These are phyloP conservation scores for Begonia masoniana DNA, from an alignment of 306 rosid species.

Conservation along the genomic window DNA sequence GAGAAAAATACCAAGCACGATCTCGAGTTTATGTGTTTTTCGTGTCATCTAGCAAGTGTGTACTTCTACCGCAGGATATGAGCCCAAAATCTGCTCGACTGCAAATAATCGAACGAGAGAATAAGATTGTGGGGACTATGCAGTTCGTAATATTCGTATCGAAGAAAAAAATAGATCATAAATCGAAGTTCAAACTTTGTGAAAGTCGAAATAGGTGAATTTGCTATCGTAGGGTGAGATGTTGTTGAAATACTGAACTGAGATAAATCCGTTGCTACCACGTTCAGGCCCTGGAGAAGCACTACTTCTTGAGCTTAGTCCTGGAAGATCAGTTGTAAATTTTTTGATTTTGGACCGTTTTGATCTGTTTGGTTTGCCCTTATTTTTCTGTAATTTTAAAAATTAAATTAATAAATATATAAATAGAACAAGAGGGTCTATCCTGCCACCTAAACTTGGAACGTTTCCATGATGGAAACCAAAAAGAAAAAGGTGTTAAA, in stretches of 20 bases:
- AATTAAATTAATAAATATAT: too few relatives aligned
- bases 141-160: not conserved
- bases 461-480: too few relatives aligned
- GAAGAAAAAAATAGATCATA: not conserved
- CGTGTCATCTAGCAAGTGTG: too few relatives aligned
- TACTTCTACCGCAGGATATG: constrained; percentile 1
- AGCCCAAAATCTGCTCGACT: not conserved
- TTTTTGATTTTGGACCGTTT: too few relatives aligned
- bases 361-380: too few relatives aligned
- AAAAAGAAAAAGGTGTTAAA: too few relatives aligned
- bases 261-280: constrained; percentile 9
- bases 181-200: not conserved
- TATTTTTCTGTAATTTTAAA: too few relatives aligned
- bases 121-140: not conserved
- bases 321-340: too few relatives aligned
- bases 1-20: too few relatives aligned
- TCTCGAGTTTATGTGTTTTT: too few relatives aligned
- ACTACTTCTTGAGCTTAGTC: constrained; percentile 10
- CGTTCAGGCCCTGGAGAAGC: constrained; percentile 8
- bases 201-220: not conserved
- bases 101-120: constrained; percentile 7
- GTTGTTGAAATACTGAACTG: constrained; percentile 9
- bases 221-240: constrained; percentile 2
- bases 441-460: too few relatives aligned
- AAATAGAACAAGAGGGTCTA: too few relatives aligned